A percentile compares a stretch with the other conserved stretches of the same genome.
phyloP scores from a whole-genome alignment of 257 asterid species.

The Marsdenia floribunda region DNA sequence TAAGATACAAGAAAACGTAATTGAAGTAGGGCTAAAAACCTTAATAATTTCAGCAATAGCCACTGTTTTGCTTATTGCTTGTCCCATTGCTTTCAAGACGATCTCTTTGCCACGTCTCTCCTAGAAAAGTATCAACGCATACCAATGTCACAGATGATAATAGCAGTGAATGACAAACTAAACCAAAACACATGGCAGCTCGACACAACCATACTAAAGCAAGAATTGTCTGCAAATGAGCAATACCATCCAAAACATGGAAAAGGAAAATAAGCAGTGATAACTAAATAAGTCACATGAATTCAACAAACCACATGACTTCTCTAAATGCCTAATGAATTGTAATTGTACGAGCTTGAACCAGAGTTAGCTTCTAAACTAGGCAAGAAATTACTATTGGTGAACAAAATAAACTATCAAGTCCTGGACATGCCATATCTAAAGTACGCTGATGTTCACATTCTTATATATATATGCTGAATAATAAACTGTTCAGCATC shows the following conservation, averaged over 20 bases:
- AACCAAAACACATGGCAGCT: not conserved
- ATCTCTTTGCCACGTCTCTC: constrained; percentile 74
- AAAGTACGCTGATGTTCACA: not conserved
- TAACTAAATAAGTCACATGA: not conserved
- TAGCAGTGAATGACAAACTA: not conserved
- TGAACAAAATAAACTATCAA: not conserved
- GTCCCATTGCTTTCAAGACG: constrained; percentile 96
- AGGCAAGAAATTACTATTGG: not conserved
- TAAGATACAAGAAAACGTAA: not conserved
- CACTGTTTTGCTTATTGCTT: constrained; percentile 87
- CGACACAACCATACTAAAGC: not conserved
- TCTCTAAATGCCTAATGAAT: not conserved
- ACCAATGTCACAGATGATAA: not conserved
- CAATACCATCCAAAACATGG: not conserved
- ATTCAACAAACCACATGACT: not conserved
- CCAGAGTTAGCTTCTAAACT: not conserved
- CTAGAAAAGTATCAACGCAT: constrained; percentile 24
- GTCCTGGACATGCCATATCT: not conserved
- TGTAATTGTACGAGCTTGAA: not conserved
- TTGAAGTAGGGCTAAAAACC: constrained; percentile 31
- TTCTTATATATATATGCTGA: not conserved
- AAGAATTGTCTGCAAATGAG: not conserved
- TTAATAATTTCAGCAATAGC: constrained; percentile 77
- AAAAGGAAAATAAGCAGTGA: not conserved
- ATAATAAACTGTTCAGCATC: not conserved